Percentiles rank a stretch among this genome's conserved stretches.
Evolutionary conservation across 2,329 filamentous ascomycete genomes (phyloP).

Genomic region (Cercospora sojina): DNA sequence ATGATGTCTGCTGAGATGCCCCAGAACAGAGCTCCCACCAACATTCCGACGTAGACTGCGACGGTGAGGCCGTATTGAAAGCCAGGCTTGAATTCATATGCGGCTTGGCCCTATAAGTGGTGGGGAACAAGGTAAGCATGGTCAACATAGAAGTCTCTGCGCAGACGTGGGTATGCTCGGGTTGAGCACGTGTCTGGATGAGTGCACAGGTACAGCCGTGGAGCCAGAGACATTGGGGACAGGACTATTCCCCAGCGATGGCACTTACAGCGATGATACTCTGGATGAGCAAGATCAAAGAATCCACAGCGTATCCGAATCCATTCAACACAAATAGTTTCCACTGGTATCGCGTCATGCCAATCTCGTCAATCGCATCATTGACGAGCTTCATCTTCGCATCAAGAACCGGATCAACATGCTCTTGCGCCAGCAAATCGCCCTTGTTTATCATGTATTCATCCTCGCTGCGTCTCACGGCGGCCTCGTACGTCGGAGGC

Average conservation of each 20-base stretch:
- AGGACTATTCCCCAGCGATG: not conserved
- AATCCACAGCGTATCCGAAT: slow-evolving; percentile 62
- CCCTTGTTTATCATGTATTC: slow-evolving; percentile 36
- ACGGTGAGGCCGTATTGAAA: slow-evolving; percentile 59
- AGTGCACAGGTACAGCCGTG: not conserved
- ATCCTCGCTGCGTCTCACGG: slow-evolving; percentile 15
- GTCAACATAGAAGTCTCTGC: not conserved
- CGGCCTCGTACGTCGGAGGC: slow-evolving; percentile 17
- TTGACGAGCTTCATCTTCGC: slow-evolving; percentile 70
- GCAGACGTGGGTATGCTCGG: slow-evolving; percentile 9
- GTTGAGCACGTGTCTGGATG: not conserved
- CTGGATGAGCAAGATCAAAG: slow-evolving; percentile 59
- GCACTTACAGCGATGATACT: slow-evolving; percentile 55
- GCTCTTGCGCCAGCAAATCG: slow-evolving; percentile 59
- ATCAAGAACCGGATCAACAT: slow-evolving; percentile 61
- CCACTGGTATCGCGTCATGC: slow-evolving; percentile 55
- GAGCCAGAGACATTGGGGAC: not conserved
- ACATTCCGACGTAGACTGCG: slow-evolving; percentile 58
- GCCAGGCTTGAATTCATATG: slow-evolving; percentile 57
- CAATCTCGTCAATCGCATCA: slow-evolving; percentile 59
- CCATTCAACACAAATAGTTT: slow-evolving; percentile 62
- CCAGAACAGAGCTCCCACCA: slow-evolving; percentile 65
- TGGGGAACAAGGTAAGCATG: not conserved
- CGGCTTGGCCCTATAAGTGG: slow-evolving; percentile 46
- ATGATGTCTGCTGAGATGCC: slow-evolving; percentile 67